Conservation (phyloP, 495 filamentous ascomycete species). For the Antarctomyces pellizariae region DNA sequence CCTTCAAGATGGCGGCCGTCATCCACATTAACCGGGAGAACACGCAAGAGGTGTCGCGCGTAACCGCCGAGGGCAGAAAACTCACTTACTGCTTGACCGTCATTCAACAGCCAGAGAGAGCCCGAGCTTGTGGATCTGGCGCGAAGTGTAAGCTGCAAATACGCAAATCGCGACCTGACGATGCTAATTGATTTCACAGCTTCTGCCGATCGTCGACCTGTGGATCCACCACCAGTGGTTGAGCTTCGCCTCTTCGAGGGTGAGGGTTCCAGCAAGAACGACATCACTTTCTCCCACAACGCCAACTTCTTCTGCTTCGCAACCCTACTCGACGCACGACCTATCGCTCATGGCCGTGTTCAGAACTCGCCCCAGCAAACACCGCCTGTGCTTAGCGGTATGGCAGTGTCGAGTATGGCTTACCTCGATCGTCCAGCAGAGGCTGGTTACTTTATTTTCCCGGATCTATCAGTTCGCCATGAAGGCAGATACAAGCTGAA, state of each 20-base stretch:
- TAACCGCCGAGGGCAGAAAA: constrained; percentile 56
- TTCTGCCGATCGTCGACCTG: constrained; percentile 84
- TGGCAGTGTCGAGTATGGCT: constrained; percentile 88
- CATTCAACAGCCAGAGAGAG: constrained; percentile 84
- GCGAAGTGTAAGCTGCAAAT: constrained; percentile 54
- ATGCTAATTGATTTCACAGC: constrained; percentile 26
- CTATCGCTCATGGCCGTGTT: constrained; percentile 62
- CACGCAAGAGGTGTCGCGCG: too few relatives aligned
- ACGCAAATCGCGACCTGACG: background rate
- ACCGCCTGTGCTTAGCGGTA: constrained; percentile 76
- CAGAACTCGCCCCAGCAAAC: constrained; percentile 35
- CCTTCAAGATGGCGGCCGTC: too few relatives aligned
- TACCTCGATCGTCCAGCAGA: constrained; percentile 81
- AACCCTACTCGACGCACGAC: constrained; percentile 68
- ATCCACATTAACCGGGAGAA: too few relatives aligned
- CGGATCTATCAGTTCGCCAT: constrained; percentile 87
- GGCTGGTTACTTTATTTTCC: constrained; percentile 95
- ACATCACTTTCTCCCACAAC: constrained; percentile 82
- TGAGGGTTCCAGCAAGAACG: constrained; percentile 31
- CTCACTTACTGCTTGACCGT: constrained; percentile 68
- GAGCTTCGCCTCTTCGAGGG: constrained; percentile 74
- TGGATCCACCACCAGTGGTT: constrained; percentile 94
- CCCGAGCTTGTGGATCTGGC: constrained; percentile 87
- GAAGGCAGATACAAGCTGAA: constrained; percentile 75
- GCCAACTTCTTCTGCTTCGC: constrained; percentile 97